Base-by-base conservation (phyloP, 2,329 filamentous ascomycete genomes). In the Alternaria infectoria region DNA sequence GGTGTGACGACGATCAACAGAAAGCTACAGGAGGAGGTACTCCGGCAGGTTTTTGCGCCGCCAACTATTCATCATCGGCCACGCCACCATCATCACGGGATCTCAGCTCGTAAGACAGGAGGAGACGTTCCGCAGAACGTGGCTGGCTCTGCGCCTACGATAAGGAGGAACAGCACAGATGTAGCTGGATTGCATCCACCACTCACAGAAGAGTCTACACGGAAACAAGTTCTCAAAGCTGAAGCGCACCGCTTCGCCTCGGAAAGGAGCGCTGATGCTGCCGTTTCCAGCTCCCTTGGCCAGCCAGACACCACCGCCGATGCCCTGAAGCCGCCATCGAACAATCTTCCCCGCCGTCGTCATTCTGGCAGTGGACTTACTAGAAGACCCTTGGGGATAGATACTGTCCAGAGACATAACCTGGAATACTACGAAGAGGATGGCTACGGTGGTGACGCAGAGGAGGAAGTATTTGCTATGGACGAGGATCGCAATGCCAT, bases 371-470 rank as follows among this genome's bases (percentile, higher is more conserved):
- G 93, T 68, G 93, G 93, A 6, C 85, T 97, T 25, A 89, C 92
- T 62, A 90, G 91, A 73, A 91, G 92, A 23, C 79, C 81, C 9
- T 83, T 87, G 59, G 91, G 93, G 66, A 90, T 97, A 7, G 84
- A 86, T 50, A 86, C 86, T 12, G 80, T 75, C 23, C 85, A 87
- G 10, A 85, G 91, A 56, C 91, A 93, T n/a, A 87, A 92, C 66
- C 84, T 97, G n/a, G 90, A 97, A 77, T 97, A 94, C 71, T 92
- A 96, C 72, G 93, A 97, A 74, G 93, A 97, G 70, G 93, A 95
- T 26, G 93, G 94, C 21, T 95, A 96, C 74, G 89, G 89, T 45
- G 92, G 89, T 2, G 93, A 95, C 79, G 89, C 89, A 69, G 91
- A 90, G 65, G 90, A 92, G 68, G 86, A 87, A 32, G 88, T 90